phyloP scores from a whole-genome alignment of 371 early-diverging fungal species.

The Actinomucor elegans region DNA sequence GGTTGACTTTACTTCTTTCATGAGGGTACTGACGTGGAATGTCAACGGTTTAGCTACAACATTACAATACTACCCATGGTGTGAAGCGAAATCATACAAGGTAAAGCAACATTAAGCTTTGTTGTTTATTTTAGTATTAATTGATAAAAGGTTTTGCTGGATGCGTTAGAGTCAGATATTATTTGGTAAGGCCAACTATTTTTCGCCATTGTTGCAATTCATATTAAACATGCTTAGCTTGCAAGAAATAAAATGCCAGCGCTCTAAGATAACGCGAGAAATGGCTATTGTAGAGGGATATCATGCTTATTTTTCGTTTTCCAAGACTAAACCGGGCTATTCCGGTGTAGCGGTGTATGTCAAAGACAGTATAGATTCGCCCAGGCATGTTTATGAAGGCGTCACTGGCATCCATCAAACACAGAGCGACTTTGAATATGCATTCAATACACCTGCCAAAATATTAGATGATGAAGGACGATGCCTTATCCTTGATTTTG shows the following conservation, averaged over 20 bases:
- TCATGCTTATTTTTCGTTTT: conserved; percentile 72
- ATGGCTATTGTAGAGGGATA: conserved; percentile 73
- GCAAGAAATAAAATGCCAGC: conserved; percentile 79
- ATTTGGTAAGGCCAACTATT: conserved; percentile 56
- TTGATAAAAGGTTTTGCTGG: conserved; percentile 45
- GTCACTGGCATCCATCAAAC: conserved; percentile 55
- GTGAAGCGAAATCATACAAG: conserved; percentile 51
- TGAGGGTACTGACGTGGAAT: conserved; percentile 69
- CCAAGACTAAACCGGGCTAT: conserved; percentile 63
- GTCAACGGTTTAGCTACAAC: conserved; percentile 64
- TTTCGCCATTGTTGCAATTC: too few relatives aligned
- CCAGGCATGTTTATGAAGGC: conserved; percentile 65
- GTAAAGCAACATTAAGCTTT: conserved; percentile 23
- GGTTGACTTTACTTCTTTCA: too few relatives aligned
- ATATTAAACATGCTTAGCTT: too few relatives aligned
- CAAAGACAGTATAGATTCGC: conserved; percentile 40
- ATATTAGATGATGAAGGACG: conserved; percentile 79
- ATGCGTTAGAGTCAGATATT: conserved; percentile 69
- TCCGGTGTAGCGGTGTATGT: conserved; percentile 79
- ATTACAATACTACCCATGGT: conserved; percentile 62
- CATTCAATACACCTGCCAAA: conserved; percentile 39
- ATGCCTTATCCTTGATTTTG: conserved; percentile 77
- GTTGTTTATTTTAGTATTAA: background rate
- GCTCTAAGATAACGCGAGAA: conserved; percentile 56
- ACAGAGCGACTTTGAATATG: background rate